Evolutionary conservation across 2,329 filamentous ascomycete genomes (phyloP).

Genomic region (Periconia macrospinosa): DNA sequence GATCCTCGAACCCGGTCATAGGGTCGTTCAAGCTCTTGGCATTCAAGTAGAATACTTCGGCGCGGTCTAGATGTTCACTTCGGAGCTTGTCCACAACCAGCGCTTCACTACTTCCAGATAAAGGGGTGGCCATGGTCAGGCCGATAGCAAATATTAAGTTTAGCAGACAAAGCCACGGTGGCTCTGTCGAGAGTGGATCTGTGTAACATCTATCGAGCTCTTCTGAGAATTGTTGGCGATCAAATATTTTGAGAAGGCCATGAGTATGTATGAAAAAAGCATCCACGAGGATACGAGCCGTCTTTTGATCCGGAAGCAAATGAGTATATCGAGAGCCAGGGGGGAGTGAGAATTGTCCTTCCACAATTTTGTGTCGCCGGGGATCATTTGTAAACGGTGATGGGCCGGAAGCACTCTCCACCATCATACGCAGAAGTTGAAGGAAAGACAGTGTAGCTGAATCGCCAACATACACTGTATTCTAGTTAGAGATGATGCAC

Average conservation of each 20-base stretch:
- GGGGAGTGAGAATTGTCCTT: constrained; percentile 55
- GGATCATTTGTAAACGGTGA: constrained; percentile 63
- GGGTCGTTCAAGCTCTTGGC: constrained; percentile 58
- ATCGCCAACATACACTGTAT: constrained; percentile 63
- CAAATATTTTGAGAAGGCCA: constrained; percentile 64
- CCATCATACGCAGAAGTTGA: constrained; percentile 62
- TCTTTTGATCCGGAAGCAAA: constrained; percentile 59
- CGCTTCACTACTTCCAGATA: constrained; percentile 54
- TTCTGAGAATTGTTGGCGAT: constrained; percentile 53
- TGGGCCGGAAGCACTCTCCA: constrained; percentile 56
- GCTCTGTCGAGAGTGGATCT: constrained; percentile 54
- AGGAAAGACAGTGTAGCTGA: constrained; percentile 64
- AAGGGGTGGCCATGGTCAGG: constrained; percentile 59
- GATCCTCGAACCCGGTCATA: constrained; percentile 59
- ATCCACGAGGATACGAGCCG: constrained; percentile 57
- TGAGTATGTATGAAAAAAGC: constrained; percentile 67
- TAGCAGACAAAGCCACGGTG: constrained; percentile 60
- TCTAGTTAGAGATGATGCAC: constrained; percentile 12
- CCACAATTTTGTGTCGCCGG: constrained; percentile 59
- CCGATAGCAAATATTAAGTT: constrained; percentile 67
- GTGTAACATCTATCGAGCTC: constrained; percentile 58
- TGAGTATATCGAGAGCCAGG: constrained; percentile 51
- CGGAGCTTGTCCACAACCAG: constrained; percentile 56
- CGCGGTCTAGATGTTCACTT: constrained; percentile 53
- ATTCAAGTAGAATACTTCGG: constrained; percentile 65